phyloP scores from a whole-genome alignment of 1,139 yeast genomes.

The Nakaseomyces sp. region DNA sequence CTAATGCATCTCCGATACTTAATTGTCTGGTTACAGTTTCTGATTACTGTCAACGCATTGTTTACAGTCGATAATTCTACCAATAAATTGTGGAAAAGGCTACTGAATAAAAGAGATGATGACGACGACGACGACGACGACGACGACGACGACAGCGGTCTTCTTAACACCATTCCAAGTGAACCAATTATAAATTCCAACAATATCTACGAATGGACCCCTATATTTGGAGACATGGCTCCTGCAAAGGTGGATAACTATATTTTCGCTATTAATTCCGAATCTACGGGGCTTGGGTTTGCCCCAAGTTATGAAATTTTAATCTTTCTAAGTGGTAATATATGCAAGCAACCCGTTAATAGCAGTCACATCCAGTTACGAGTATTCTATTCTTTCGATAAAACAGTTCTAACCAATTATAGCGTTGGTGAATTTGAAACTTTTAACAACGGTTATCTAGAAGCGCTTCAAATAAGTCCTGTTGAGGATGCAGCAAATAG shows the following conservation, averaged over 20 bases:
- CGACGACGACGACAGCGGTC: no score
- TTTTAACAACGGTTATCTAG: conserved; percentile 46
- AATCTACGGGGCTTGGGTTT: conserved; percentile 14
- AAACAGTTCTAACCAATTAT: conserved; percentile 34
- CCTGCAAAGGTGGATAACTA: conserved; percentile 22
- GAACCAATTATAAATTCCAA: conserved; percentile 13
- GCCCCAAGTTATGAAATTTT: conserved; percentile 40
- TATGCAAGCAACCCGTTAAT: conserved; percentile 42
- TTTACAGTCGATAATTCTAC: neutral
- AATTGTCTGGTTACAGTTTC: conserved; percentile 1
- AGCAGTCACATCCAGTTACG: conserved; percentile 37
- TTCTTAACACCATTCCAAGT: no score
- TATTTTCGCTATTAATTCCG: conserved; percentile 19
- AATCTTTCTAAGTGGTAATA: conserved; percentile 52
- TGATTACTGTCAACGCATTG: neutral
- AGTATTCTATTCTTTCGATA: conserved; percentile 44
- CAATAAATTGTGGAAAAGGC: neutral
- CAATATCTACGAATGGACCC: conserved; percentile 26
- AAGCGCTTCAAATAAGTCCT: conserved; percentile 42
- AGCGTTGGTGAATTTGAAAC: conserved; percentile 19
- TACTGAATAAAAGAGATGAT: neutral
- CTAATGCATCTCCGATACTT: neutral
- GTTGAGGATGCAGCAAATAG: conserved; percentile 22
- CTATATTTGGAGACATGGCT: conserved; percentile 19
- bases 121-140: neutral